Evolutionary conservation across 345 rosid genomes (phyloP).

Genomic region (Citrus trifoliata): DNA sequence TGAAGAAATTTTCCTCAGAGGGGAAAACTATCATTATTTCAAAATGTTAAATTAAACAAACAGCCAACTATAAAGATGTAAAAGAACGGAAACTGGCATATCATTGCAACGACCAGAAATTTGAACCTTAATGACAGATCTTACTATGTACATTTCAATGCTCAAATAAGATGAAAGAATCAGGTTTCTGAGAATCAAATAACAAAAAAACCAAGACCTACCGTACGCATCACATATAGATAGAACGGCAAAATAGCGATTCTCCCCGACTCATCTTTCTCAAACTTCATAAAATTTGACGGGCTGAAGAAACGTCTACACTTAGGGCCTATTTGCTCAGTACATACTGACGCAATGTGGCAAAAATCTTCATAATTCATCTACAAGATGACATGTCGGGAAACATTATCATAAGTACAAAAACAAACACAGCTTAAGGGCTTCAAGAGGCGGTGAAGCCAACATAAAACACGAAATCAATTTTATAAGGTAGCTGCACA

Average conservation of each 20-base stretch:
- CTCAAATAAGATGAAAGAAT: background rate
- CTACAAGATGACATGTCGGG: slow-evolving; percentile 34
- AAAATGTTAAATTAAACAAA: background rate
- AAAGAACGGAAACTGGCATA: background rate
- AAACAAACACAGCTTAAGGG: background rate
- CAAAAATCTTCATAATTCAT: slow-evolving; percentile 99
- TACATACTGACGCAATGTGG: slow-evolving; percentile 94
- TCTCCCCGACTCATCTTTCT: slow-evolving; percentile 98
- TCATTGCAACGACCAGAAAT: background rate
- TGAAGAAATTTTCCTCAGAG: background rate
- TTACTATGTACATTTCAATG: background rate
- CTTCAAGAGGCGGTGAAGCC: background rate
- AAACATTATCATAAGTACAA: slow-evolving; percentile 14
- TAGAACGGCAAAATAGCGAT: slow-evolving; percentile 97
- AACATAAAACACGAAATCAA: background rate
- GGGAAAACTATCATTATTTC: background rate
- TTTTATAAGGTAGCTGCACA: background rate
- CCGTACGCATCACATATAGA: slow-evolving; percentile 99
- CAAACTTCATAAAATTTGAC: slow-evolving; percentile 98
- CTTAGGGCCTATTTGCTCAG: slow-evolving; percentile 97
- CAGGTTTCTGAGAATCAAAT: background rate
- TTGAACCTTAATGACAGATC: background rate
- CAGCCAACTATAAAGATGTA: background rate
- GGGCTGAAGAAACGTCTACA: slow-evolving; percentile 98
- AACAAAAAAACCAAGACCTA: slow-evolving; percentile 30